phyloP scores from a whole-genome alignment of 352 stramenopile species.

The Phytopythium kandeliae region DNA sequence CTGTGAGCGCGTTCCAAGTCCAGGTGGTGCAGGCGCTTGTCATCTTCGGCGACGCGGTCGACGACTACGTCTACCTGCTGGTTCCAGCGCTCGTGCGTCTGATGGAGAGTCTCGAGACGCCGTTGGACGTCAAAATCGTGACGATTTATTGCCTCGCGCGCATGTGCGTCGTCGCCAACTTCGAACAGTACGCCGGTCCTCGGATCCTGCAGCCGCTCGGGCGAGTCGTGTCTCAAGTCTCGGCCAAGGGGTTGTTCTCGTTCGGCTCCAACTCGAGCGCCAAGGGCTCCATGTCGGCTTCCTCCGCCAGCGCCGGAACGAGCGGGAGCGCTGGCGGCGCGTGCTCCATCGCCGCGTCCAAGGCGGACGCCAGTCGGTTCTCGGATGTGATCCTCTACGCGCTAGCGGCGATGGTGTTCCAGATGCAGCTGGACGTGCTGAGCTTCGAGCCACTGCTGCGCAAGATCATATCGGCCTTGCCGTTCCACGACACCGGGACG shows the following conservation, averaged over 20 bases:
- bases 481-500: conserved; percentile 27
- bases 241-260: conserved; percentile 64
- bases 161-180: conserved; percentile 58
- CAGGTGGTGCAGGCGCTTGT: conserved; percentile 87
- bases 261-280: conserved; percentile 9
- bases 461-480: conserved; percentile 55
- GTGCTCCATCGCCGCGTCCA: conserved; percentile 46
- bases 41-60: conserved; percentile 88
- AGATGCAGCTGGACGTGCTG: conserved; percentile 69
- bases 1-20: conserved; percentile 50
- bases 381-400: conserved; percentile 75
- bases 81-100: conserved; percentile 92
- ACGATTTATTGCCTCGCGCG: conserved; percentile 63
- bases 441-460: conserved; percentile 66
- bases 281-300: not conserved
- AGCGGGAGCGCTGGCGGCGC: conserved; percentile 16
- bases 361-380: conserved; percentile 62
- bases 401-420: conserved; percentile 60
- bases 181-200: conserved; percentile 78
- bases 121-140: conserved; percentile 71
- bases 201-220: conserved; percentile 64
- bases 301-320: conserved; percentile 24
- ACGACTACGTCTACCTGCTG: conserved; percentile 94
- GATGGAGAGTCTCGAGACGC: conserved; percentile 87
- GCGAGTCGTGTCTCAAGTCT: conserved; percentile 69